Evolutionary conservation across 2,329 filamentous ascomycete genomes (phyloP).

Genomic region (Lizonia empirigonia): DNA sequence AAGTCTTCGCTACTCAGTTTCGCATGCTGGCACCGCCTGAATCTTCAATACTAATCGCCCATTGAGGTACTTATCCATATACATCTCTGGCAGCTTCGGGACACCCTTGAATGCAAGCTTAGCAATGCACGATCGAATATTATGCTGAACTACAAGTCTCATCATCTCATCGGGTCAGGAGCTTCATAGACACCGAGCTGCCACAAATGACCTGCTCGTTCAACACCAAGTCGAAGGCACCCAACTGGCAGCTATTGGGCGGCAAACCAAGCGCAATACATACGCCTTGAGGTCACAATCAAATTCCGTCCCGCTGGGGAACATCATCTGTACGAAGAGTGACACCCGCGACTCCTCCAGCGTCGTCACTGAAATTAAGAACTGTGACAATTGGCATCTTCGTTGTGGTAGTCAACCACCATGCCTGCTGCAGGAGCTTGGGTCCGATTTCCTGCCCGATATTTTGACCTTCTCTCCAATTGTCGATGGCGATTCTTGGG

Average conservation of each 20-base stretch:
- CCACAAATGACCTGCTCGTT: constrained; percentile 1
- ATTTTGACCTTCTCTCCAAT: constrained; percentile 3
- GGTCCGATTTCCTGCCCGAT: background rate
- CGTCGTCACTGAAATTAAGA: constrained; percentile 5
- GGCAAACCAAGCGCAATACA: constrained; percentile 19
- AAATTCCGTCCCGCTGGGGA: constrained; percentile 12
- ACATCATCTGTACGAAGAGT: constrained; percentile 21
- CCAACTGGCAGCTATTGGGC: constrained; percentile 4
- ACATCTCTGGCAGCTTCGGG: background rate
- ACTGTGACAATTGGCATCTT: constrained; percentile 12
- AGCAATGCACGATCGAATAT: background rate
- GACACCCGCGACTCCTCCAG: constrained; percentile 12
- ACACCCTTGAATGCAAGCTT: background rate
- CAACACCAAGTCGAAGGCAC: constrained; percentile 16
- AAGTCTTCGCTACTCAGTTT: no score
- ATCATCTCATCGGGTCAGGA: background rate
- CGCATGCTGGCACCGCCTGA: background rate
- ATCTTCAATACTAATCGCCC: background rate
- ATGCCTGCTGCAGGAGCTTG: constrained; percentile 14
- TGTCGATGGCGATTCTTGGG: constrained; percentile 15
- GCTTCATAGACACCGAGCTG: background rate
- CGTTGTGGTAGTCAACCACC: constrained; percentile 7
- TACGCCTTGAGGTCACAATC: constrained; percentile 13
- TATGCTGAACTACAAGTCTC: background rate
- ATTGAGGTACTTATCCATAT: constrained; percentile 1